Conservation (phyloP, 225 moss, liverwort and hornwort species). For the Rhytidiadelphus loreus region DNA sequence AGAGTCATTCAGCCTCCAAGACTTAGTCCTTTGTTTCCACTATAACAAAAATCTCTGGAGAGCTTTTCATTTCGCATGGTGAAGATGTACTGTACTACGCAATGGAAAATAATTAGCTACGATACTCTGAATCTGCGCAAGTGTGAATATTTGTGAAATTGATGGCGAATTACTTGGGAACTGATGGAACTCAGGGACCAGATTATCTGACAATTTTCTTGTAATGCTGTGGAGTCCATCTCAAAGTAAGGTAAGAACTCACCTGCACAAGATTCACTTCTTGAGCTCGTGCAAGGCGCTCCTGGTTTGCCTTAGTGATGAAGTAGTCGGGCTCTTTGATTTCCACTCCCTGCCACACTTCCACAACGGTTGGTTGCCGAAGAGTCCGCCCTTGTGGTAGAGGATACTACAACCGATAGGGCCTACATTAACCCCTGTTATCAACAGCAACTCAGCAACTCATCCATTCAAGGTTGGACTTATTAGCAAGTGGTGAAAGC, state of each 20-base stretch:
- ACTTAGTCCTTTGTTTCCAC: neutral
- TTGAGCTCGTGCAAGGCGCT: slow-evolving; percentile 54
- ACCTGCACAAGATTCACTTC: slow-evolving; percentile 52
- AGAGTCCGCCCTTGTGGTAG: neutral
- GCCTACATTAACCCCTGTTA: neutral
- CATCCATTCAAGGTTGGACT: neutral
- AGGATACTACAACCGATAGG: neutral
- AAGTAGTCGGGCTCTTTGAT: slow-evolving; percentile 53
- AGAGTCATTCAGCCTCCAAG: neutral
- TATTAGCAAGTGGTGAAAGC: neutral
- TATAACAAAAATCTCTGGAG: neutral
- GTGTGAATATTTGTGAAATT: neutral
- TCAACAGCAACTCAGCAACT: neutral
- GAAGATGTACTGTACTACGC: neutral
- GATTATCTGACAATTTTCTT: neutral
- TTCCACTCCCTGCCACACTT: slow-evolving; percentile 62
- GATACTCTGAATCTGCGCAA: neutral
- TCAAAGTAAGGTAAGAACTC: neutral
- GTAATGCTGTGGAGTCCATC: neutral
- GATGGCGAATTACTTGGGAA: neutral
- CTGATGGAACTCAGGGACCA: neutral
- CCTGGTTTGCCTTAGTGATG: slow-evolving; percentile 61
- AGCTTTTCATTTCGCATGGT: neutral
- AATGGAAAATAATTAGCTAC: neutral
- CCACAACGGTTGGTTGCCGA: neutral